phyloP scores from a whole-genome alignment of 257 asterid genomes.

The Thymus mandschuricus region DNA sequence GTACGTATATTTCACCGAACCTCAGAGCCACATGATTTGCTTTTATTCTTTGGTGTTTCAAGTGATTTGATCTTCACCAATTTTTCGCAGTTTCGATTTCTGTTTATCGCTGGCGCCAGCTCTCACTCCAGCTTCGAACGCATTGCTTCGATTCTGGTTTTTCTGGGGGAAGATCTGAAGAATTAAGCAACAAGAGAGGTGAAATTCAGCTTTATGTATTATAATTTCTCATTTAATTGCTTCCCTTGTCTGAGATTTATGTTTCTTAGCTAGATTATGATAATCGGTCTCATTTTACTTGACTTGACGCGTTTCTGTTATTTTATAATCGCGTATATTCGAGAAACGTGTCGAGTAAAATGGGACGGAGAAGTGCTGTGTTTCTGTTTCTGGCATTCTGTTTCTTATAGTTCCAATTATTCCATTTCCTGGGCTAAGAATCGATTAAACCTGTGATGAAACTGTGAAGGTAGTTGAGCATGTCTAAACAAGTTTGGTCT shows the following conservation, averaged over 20 bases:
- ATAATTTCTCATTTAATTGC: neutral
- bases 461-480: conserved; percentile 35
- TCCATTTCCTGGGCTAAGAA: conserved; percentile 9
- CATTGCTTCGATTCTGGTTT: neutral
- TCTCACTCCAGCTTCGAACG: conserved; percentile 1
- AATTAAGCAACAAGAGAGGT: conserved; percentile 11
- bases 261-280: too few species aligned
- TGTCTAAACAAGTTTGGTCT: conserved; percentile 51
- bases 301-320: too few species aligned
- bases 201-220: neutral
- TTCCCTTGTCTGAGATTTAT: neutral
- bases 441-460: conserved; percentile 20
- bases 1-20: neutral
- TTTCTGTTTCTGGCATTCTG: too few species aligned
- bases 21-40: conserved; percentile 34
- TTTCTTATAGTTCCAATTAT: neutral
- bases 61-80: neutral
- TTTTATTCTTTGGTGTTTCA: neutral
- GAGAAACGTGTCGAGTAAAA: too few species aligned
- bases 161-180: conserved; percentile 19
- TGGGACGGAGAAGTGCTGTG: too few species aligned
- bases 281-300: too few species aligned
- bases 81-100: conserved; percentile 18
- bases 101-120: neutral
- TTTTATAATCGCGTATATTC: too few species aligned